Conservation (phyloP, 2,329 filamentous ascomycete species). For the Fusarium abutilonis region DNA sequence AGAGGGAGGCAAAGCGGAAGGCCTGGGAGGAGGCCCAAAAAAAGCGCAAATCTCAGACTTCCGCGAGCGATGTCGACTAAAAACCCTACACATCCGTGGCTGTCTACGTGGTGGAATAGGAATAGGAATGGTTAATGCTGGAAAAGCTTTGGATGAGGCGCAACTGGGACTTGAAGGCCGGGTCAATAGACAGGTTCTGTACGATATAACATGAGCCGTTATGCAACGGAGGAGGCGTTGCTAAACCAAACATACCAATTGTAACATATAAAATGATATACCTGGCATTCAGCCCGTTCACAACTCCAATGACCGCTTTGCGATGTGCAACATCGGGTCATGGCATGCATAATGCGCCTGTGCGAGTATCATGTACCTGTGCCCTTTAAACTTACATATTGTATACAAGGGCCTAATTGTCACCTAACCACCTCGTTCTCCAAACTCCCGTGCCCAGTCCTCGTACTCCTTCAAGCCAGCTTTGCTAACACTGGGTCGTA, state of each 20-base stretch:
- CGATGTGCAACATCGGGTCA: constrained; percentile 5
- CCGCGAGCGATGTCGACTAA: constrained; percentile 28
- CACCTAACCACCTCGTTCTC: constrained; percentile 81
- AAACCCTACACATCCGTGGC: not conserved
- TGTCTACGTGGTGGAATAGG: not conserved
- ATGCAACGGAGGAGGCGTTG: constrained; percentile 25
- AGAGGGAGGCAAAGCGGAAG: constrained; percentile 40
- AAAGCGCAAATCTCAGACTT: constrained; percentile 30
- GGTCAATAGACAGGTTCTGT: constrained; percentile 25
- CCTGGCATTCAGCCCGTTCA: constrained; percentile 22
- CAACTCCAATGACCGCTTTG: constrained; percentile 15
- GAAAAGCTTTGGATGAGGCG: not conserved
- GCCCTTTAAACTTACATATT: constrained; percentile 24
- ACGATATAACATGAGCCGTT: constrained; percentile 32
- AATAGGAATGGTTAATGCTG: constrained; percentile 9
- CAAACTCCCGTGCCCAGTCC: constrained; percentile 93
- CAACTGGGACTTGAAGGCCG: constrained; percentile 4
- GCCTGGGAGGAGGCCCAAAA: constrained; percentile 40
- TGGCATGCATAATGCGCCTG: constrained; percentile 12
- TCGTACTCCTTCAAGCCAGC: constrained; percentile 89
- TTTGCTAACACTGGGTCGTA: constrained; percentile 88
- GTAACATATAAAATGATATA: constrained; percentile 40
- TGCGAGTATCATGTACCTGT: constrained; percentile 2
- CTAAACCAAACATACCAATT: constrained; percentile 38
- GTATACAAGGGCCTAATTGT: constrained; percentile 20